A percentile compares a stretch with the other conserved stretches of the same genome.
Evolutionary conservation across 768 basidiomycete species (phyloP).

Genomic region (Dacryopinax primogenitus): DNA sequence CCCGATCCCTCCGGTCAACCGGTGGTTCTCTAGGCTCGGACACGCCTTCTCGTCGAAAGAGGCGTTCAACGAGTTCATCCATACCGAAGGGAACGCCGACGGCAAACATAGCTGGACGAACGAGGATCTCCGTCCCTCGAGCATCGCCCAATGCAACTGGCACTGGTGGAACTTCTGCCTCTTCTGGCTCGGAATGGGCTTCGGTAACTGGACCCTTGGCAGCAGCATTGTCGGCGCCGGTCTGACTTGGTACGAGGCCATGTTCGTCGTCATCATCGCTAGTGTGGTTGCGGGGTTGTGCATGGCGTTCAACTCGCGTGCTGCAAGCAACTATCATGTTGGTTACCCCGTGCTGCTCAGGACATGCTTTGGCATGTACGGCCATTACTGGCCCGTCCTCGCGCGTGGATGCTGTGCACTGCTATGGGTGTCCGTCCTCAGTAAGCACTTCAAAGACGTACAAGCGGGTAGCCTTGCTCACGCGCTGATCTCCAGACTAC

Average conservation of each 20-base stretch:
- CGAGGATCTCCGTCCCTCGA: slow-evolving; percentile 19
- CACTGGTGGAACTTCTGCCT: slow-evolving; percentile 18
- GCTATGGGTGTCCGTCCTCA: slow-evolving; percentile 17
- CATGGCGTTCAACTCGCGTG: slow-evolving; percentile 17
- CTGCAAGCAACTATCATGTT: slow-evolving; percentile 17
- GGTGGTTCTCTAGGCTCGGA: slow-evolving; percentile 11
- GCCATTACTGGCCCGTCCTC: slow-evolving; percentile 19
- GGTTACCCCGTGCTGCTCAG: slow-evolving; percentile 18
- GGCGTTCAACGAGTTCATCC: slow-evolving; percentile 16
- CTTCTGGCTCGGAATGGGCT: slow-evolving; percentile 18
- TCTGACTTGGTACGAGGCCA: slow-evolving; percentile 11
- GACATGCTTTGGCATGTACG: slow-evolving; percentile 19
- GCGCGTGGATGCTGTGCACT: slow-evolving; percentile 18
- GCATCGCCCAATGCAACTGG: slow-evolving; percentile 18
- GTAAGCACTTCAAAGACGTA: not conserved
- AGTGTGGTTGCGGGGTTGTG: slow-evolving; percentile 14
- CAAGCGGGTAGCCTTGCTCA: not conserved
- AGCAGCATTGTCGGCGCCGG: slow-evolving; percentile 2
- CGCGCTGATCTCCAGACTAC: not conserved
- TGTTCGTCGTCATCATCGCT: slow-evolving; percentile 10
- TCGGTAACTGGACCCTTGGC: slow-evolving; percentile 11
- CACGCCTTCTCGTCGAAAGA: slow-evolving; percentile 16
- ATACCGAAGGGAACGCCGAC: slow-evolving; percentile 6
- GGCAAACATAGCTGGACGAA: slow-evolving; percentile 19
- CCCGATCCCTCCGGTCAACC: not conserved